Evolutionary conservation across 768 basidiomycete species (phyloP), one percentile per base, ranked within the genome.

Genomic region (Hortiboletus flavorubellus): DNA sequence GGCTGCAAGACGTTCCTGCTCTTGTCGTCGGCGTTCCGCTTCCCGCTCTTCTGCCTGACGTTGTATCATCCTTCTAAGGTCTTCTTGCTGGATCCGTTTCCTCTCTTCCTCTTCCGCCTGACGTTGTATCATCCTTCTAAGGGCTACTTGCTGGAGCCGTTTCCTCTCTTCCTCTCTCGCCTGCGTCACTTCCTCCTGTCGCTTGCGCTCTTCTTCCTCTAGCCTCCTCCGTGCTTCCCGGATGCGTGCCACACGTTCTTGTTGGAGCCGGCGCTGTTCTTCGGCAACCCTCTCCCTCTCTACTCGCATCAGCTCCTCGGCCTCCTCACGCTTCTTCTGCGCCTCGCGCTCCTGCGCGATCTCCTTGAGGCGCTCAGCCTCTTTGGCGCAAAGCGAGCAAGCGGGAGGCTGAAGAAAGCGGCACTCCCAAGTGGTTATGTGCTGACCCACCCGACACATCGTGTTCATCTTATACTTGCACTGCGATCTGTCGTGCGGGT

Each of bases 371-470:
- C 65, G 55, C 53, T 69, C 73, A 1, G 58, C 64, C 30, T 75
- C 77, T 16, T 72, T 64, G 4, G 76, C 73, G 61, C 85, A 86
- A 37, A 69, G 68, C 8, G 34, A 39, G 60, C 86, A 87, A 3
- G 52, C 56, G 0, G 66, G 41, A 2, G 77, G 76, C 2, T 51
- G 60, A 0, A 62, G 64, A 47, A 75, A 45, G 37, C 71, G 65
- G 52, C 85, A 88, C 56, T 72, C 68, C 69, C 75, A 79, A 0
- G 54, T 53, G 34, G 70, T 68, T 1, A 40, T 41, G 55, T 89
- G 87, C 0, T 75, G 74, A 8, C 75, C 73, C 5, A 69, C 56
- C 0, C 44, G 6, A 62, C 87, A 87, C 48, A 61, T 71, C 1
- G 52, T 60, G 6, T 62, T 46, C 44, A 80, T 51, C 14, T 70